Conservation (phyloP, 208 protist species). For the Leishmania arabica region DNA sequence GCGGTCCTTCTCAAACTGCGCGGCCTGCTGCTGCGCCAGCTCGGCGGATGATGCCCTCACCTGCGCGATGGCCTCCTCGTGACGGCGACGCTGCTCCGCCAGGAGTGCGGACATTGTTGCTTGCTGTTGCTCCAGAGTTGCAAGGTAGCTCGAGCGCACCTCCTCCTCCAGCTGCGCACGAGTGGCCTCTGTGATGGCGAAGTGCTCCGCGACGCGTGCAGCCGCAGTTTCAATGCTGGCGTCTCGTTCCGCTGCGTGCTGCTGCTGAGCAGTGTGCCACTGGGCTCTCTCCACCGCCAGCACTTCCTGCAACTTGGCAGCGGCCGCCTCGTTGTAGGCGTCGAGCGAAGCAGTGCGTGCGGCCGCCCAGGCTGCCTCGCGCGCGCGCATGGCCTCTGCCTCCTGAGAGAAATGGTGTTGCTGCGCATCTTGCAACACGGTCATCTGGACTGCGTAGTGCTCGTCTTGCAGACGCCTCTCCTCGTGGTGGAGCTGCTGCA, state of each 20-base stretch:
- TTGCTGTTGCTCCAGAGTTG: slow-evolving; percentile 20
- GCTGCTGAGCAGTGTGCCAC: slow-evolving; percentile 6
- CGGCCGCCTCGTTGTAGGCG: slow-evolving; percentile 7
- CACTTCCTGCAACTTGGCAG: slow-evolving; percentile 15
- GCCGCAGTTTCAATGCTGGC: slow-evolving; percentile 12
- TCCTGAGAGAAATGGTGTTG: slow-evolving; percentile 6
- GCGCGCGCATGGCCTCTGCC: slow-evolving; percentile 11
- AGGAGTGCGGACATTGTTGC: slow-evolving; percentile 2
- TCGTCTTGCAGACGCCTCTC: slow-evolving; percentile 15
- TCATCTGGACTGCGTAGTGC: slow-evolving; percentile 12
- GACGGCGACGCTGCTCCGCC: slow-evolving; percentile 15
- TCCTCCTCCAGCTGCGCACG: slow-evolving; percentile 16
- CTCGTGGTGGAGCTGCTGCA: slow-evolving; percentile 9
- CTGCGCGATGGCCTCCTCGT: slow-evolving; percentile 11
- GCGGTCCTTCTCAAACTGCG: not conserved
- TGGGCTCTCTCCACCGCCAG: slow-evolving; percentile 2
- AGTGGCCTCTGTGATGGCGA: slow-evolving; percentile 6
- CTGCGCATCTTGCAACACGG: slow-evolving; percentile 2
- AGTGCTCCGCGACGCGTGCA: not conserved
- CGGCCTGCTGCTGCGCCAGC: not conserved
- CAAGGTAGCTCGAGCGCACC: slow-evolving; percentile 10
- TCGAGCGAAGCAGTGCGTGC: slow-evolving; percentile 21
- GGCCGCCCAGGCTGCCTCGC: slow-evolving; percentile 20
- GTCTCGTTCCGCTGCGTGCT: not conserved
- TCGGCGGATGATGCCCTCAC: slow-evolving; percentile 1